Base-by-base conservation (phyloP, 805 yeast species). In the Tetrapisispora pingtungensis region DNA sequence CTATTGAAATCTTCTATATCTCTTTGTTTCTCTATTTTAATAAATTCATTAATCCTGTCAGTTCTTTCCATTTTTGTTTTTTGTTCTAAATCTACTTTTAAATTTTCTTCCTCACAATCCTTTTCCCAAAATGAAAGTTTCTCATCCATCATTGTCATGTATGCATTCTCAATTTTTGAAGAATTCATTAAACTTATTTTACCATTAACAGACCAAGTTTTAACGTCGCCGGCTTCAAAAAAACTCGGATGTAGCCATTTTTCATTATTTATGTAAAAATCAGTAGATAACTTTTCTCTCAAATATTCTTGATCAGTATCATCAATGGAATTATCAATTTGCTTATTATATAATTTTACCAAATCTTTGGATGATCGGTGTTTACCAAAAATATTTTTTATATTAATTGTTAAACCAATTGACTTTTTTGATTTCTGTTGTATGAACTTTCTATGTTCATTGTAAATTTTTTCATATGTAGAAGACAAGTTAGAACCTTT, bases 281-380 rank as follows among this genome's bases (percentile, higher is more conserved):
- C 37, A 22, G 48, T 44, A 13, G 65, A 47, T 72, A 53, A 4
- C 12, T 35, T n/a, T 7, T 41, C 10, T 7, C 35, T 12, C 36
- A 35, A 18, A 30, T 26, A 41, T 71, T 33, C 24, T 57, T 59
- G 24, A 61, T 58, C 66, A 78, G 71, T 14, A 78, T 59, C 24
- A 64, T 60, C 46, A 77, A 54, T 26, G 80, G 75, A 28, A 69
- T 58, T 51, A 64, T 70, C 56, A 78, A 43, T 44, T 45, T 36
- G 2, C 32, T 40, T 6, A 56, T 50, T 17, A 42, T 41, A 50
- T 22, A 54, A 59, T 27, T 43, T 44, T 15, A 52, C 67, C 50
- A 57, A 48, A 19, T 48, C 45, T 3, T 50, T 47, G 5, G 45
- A 40, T 12, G 47, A 50, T 14, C 41, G 50, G n/a, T 55, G 43